These are phyloP conservation scores for Piromyces finnis DNA, from an alignment of 192 early-diverging fungal genomes.

Conservation along the genomic window DNA sequence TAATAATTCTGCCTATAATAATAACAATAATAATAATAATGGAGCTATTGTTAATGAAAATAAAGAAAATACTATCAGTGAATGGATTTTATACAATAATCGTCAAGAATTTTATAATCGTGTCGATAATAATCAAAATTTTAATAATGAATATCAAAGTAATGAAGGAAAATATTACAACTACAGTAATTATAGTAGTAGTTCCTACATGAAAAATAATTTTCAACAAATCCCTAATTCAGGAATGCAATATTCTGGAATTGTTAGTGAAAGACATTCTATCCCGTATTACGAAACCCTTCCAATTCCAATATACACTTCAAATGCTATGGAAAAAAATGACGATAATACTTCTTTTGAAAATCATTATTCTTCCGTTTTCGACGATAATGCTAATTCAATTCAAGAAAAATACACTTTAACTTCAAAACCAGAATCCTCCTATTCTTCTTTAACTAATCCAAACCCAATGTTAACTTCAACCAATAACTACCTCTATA, in stretches of 20 bases:
- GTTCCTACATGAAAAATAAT: neutral
- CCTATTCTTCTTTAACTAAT: neutral
- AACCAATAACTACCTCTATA: neutral
- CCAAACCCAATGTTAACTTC: neutral
- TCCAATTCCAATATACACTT: neutral
- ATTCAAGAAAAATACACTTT: neutral
- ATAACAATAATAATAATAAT: neutral
- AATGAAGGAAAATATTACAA: neutral
- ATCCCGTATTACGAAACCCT: neutral
- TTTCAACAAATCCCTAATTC: neutral
- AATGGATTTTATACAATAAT: neutral
- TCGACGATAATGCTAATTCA: neutral
- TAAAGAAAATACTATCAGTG: neutral
- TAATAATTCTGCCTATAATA: too few species aligned
- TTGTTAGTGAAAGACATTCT: neutral
- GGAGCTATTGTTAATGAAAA: neutral
- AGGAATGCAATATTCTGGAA: neutral
- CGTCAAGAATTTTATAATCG: neutral
- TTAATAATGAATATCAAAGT: neutral
- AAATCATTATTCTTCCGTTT: neutral
- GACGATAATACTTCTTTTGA: neutral
- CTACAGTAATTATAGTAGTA: neutral
- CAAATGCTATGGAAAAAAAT: neutral
- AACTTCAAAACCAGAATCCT: neutral
- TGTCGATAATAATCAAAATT: neutral